Percentiles rank a stretch among this genome's conserved stretches.
Conservation (phyloP, 2,329 filamentous ascomycete genomes). For the Clarireedia paspali region DNA sequence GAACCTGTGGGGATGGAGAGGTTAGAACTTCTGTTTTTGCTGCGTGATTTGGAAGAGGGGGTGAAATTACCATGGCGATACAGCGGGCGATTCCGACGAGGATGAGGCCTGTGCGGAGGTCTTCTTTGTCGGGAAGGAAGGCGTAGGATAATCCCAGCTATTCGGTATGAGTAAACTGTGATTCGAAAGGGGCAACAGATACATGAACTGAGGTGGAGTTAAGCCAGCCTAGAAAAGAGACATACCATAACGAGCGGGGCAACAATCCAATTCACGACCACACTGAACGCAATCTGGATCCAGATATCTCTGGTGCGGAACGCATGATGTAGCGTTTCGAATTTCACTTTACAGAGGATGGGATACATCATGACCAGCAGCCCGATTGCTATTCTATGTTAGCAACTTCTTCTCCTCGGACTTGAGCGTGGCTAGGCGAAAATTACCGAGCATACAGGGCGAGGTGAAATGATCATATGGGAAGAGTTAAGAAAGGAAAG, state of each 20-base stretch:
- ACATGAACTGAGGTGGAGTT: not conserved
- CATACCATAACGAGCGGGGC: slow-evolving; percentile 68
- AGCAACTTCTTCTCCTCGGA: not conserved
- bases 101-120: slow-evolving; percentile 60
- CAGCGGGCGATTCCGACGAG: slow-evolving; percentile 79
- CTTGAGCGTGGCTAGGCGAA: too few species aligned
- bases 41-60: not conserved
- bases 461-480: too few species aligned
- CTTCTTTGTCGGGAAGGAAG: slow-evolving; percentile 51
- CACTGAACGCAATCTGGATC: slow-evolving; percentile 71
- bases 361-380: slow-evolving; percentile 92
- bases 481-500: not conserved
- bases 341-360: slow-evolving; percentile 79
- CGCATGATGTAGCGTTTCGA: slow-evolving; percentile 63
- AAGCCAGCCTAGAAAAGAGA: not conserved
- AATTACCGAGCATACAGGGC: too few species aligned
- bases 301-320: slow-evolving; percentile 57
- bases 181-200: too few species aligned
- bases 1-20: slow-evolving; percentile 14
- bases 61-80: slow-evolving; percentile 70
- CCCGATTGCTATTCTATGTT: slow-evolving; percentile 52
- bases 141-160: slow-evolving; percentile 60
- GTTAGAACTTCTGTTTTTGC: not conserved
- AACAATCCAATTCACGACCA: slow-evolving; percentile 75
- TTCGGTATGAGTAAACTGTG: not conserved